A percentile compares a stretch with the other conserved stretches of the same genome.
phyloP scores from a whole-genome alignment of 2,329 filamentous ascomycete species.

The Escovopsis weberi region DNA sequence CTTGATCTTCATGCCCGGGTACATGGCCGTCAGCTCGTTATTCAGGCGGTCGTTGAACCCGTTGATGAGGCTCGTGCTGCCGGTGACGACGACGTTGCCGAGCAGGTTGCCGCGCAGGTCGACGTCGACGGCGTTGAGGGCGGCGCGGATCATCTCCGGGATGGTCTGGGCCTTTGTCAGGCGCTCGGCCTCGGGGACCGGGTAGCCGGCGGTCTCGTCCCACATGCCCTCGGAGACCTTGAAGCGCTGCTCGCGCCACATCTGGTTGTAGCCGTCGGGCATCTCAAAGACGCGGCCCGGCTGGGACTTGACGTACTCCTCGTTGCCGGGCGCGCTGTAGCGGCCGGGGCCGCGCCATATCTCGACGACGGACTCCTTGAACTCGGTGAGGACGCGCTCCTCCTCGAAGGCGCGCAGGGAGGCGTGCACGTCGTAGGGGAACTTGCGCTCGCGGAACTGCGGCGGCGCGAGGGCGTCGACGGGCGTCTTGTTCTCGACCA shows the following conservation, averaged over 20 bases:
- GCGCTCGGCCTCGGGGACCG: conserved; percentile 28
- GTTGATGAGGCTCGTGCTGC: conserved; percentile 73
- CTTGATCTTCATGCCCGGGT: conserved; percentile 74
- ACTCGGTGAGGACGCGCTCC: conserved; percentile 84
- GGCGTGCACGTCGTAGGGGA: conserved; percentile 42
- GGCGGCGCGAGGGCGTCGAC: conserved; percentile 76
- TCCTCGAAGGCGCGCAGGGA: conserved; percentile 78
- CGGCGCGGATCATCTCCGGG: conserved; percentile 64
- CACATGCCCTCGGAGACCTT: conserved; percentile 79
- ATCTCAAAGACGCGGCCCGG: conserved; percentile 89
- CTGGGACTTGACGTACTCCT: conserved; percentile 57
- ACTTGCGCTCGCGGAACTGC: conserved; percentile 61
- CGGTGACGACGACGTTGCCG: conserved; percentile 83
- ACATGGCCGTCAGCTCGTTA: conserved; percentile 66
- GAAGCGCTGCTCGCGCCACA: conserved; percentile 83
- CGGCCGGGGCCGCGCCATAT: conserved; percentile 73
- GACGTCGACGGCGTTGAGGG: conserved; percentile 69
- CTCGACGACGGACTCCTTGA: conserved; percentile 95
- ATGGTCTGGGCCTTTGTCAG: conserved; percentile 63
- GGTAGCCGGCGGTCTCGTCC: conserved; percentile 64
- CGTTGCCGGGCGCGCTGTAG: conserved; percentile 50
- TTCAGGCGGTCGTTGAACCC: conserved; percentile 87
- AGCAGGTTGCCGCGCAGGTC: conserved; percentile 75
- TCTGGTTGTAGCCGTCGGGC: conserved; percentile 90
- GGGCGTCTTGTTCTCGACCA: conserved; percentile 73